Evolutionary conservation across 805 yeast species (phyloP).

Genomic region (Monosporozyma servazzii): DNA sequence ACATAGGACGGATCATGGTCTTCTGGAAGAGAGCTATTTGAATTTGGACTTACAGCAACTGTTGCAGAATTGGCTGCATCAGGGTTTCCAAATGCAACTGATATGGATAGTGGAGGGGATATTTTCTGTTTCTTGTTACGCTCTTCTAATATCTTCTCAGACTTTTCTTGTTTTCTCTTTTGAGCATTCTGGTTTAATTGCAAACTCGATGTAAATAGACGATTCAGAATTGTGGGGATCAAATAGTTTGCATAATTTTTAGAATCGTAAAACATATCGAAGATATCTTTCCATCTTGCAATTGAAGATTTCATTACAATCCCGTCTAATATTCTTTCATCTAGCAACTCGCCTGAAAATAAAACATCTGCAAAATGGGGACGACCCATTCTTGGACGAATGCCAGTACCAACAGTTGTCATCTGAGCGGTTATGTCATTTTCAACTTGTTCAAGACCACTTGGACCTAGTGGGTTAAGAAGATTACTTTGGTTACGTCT

Average conservation of each 20-base stretch:
- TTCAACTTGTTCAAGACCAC: slow-evolving; percentile 28
- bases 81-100: background rate
- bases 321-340: slow-evolving; percentile 26
- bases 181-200: slow-evolving; percentile 24
- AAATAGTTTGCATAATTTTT: slow-evolving; percentile 30
- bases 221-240: slow-evolving; percentile 37
- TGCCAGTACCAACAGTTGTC: slow-evolving; percentile 17
- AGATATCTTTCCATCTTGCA: slow-evolving; percentile 61
- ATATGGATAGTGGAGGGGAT: slow-evolving; percentile 3
- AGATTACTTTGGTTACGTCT: slow-evolving; percentile 25
- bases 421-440: slow-evolving; percentile 24
- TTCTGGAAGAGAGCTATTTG: slow-evolving; percentile 6
- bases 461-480: slow-evolving; percentile 27
- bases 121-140: slow-evolving; percentile 18
- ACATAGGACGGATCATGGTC: slow-evolving; percentile 52
- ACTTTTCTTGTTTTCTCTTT: slow-evolving; percentile 27
- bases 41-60: slow-evolving; percentile 6
- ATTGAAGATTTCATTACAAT: slow-evolving; percentile 38
- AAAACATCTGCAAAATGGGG: slow-evolving; percentile 24
- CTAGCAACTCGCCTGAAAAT: slow-evolving; percentile 26
- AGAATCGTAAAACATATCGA: slow-evolving; percentile 42
- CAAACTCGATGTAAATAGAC: slow-evolving; percentile 42
- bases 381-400: slow-evolving; percentile 20
- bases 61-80: background rate
- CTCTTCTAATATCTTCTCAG: slow-evolving; percentile 15